These are phyloP conservation scores for Colletotrichum sublineola DNA, from an alignment of 2,329 filamentous ascomycete species.

Conservation along the genomic window DNA sequence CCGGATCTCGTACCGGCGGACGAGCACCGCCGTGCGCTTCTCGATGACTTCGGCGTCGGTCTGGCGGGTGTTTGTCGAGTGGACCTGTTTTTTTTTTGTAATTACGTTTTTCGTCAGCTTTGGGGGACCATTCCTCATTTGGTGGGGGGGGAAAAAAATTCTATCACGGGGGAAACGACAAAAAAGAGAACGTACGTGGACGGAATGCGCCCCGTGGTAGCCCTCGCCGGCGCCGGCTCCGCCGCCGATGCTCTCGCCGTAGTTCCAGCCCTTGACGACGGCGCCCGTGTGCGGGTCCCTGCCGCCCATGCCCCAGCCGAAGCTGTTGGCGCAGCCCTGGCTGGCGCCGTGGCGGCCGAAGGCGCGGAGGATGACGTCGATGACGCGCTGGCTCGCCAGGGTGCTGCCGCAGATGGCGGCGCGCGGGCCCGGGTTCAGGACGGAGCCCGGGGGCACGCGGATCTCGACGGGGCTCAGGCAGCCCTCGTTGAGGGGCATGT, in stretches of 20 bases:
- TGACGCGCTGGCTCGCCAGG: constrained; percentile 51
- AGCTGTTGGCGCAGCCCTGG: constrained; percentile 51
- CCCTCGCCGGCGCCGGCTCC: constrained; percentile 51
- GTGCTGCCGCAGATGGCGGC: constrained; percentile 72
- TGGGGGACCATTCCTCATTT: neutral
- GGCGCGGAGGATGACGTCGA: constrained; percentile 51
- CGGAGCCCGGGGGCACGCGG: constrained; percentile 48
- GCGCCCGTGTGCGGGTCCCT: constrained; percentile 47
- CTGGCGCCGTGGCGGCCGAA: constrained; percentile 47
- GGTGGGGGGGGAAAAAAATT: no score
- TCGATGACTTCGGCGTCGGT: constrained; percentile 53
- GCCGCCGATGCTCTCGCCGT: constrained; percentile 52
- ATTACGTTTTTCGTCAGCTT: neutral
- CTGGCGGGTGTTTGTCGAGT: constrained; percentile 52
- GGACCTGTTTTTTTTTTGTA: constrained; percentile 25
- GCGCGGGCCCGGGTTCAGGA: constrained; percentile 51
- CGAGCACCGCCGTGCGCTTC: constrained; percentile 51
- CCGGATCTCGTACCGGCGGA: constrained; percentile 50
- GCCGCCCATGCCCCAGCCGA: constrained; percentile 53
- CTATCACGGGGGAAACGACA: no score
- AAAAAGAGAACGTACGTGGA: constrained; percentile 41
- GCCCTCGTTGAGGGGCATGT: constrained; percentile 57
- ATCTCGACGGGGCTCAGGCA: constrained; percentile 53
- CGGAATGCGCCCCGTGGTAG: constrained; percentile 48
- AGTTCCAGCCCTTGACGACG: constrained; percentile 45